Percentiles rank a stretch among this genome's conserved stretches.
These are phyloP conservation scores for Pseudogymnoascus sp. DNA, from an alignment of 2,329 filamentous ascomycete species.

Conservation along the genomic window DNA sequence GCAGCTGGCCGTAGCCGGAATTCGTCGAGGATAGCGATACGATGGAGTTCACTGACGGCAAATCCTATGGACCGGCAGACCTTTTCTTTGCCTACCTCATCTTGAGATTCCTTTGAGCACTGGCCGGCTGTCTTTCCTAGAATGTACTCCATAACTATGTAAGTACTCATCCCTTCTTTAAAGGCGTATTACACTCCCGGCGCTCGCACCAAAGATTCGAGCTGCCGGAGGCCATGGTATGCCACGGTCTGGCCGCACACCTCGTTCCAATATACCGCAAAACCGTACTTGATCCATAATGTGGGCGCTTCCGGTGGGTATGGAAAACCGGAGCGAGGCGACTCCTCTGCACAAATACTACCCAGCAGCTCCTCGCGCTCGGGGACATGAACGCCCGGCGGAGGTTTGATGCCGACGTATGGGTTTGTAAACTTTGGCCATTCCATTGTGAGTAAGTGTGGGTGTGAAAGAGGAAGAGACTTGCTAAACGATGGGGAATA, in stretches of 20 bases:
- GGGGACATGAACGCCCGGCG: not conserved
- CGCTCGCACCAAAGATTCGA: not conserved
- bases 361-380: not conserved
- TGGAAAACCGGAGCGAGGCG: not conserved
- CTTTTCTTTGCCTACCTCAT: constrained; percentile 9
- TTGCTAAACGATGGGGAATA: not conserved
- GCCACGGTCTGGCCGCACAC: not conserved
- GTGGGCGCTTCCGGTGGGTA: not conserved
- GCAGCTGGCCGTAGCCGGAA: constrained; percentile 8
- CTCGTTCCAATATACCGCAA: not conserved
- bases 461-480: not conserved
- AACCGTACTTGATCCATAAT: not conserved
- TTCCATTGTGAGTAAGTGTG: not conserved
- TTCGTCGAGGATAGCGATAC: constrained; percentile 14
- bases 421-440: not conserved
- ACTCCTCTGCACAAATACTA: not conserved
- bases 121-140: not conserved
- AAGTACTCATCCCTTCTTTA: not conserved
- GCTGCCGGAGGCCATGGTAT: not conserved
- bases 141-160: constrained; percentile 3
- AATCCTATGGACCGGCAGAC: constrained; percentile 14
- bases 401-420: not conserved
- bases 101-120: not conserved
- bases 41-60: constrained; percentile 15
- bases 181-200: not conserved